A percentile compares a stretch with the other conserved stretches of the same genome.
Evolutionary conservation across 2,329 filamentous ascomycete genomes (phyloP).

Genomic region (Ciborinia camelliae): DNA sequence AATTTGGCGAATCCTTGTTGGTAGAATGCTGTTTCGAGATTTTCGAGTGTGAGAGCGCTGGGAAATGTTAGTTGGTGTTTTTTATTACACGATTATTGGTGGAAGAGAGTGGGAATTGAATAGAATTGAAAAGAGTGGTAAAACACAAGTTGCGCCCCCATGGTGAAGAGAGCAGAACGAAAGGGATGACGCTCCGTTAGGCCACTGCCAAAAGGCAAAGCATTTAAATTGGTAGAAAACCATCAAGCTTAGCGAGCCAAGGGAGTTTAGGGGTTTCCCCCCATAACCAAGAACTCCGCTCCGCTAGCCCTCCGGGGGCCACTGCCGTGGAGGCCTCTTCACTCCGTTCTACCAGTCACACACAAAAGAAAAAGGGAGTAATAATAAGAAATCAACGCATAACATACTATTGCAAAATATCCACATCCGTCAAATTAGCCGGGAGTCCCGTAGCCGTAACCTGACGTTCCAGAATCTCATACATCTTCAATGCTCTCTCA

Average conservation of each 20-base stretch:
- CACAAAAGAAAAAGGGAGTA: too few relatives aligned
- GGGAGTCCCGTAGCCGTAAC: conserved; percentile 36
- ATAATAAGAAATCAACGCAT: too few relatives aligned
- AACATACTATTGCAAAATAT: conserved; percentile 53
- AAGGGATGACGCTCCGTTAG: background rate
- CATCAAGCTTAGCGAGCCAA: background rate
- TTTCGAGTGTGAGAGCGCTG: conserved; percentile 69
- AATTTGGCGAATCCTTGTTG: conserved; percentile 66
- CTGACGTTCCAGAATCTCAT: conserved; percentile 31
- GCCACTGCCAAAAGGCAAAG: background rate
- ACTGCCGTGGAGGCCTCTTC: too few relatives aligned
- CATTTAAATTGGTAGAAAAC: background rate
- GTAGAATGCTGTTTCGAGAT: conserved; percentile 72
- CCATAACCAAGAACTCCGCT: too few relatives aligned
- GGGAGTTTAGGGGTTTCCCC: background rate
- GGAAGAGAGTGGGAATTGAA: too few relatives aligned
- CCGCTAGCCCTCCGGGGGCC: too few relatives aligned
- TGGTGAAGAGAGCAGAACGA: fast-evolving
- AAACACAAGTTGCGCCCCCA: too few relatives aligned
- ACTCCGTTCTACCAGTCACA: too few relatives aligned
- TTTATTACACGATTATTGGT: too few relatives aligned
- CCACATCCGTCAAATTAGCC: conserved; percentile 46
- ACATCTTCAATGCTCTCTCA: conserved; percentile 28
- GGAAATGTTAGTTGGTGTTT: background rate
- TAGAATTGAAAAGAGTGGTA: too few relatives aligned